These are phyloP conservation scores for Monilinia laxa DNA, from an alignment of 2,329 filamentous ascomycete genomes.

Conservation along the genomic window DNA sequence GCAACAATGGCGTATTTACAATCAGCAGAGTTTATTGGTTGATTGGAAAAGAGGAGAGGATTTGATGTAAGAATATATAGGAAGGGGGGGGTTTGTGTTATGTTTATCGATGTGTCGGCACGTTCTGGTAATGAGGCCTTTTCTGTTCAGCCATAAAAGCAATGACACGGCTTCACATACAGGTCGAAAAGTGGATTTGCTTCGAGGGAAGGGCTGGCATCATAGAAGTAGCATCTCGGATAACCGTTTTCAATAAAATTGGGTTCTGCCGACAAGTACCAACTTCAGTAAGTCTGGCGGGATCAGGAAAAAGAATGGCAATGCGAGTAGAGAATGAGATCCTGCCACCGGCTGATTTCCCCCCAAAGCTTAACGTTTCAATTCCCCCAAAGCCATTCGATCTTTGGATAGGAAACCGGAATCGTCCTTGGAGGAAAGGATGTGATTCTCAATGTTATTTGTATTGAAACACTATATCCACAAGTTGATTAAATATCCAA, in stretches of 20 bases:
- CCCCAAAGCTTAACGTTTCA: too few relatives aligned
- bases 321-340: not conserved
- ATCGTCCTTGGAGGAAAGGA: not conserved
- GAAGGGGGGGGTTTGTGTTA: too few relatives aligned
- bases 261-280: not conserved
- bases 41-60: too few relatives aligned
- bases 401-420: not conserved
- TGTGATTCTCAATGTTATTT: not conserved
- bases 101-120: too few relatives aligned
- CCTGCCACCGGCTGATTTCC: not conserved
- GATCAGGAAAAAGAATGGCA: not conserved
- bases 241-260: not conserved
- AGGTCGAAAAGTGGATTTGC: not conserved
- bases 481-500: not conserved
- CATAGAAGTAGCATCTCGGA: too few relatives aligned
- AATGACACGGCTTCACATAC: not conserved
- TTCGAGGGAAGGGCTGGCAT: too few relatives aligned
- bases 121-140: too few relatives aligned
- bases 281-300: not conserved
- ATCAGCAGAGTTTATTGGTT: slow-evolving; percentile 9
- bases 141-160: not conserved
- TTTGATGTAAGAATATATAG: too few relatives aligned
- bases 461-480: too few relatives aligned
- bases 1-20: slow-evolving; percentile 20
- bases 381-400: not conserved